Percentiles rank a stretch among this genome's conserved stretches.
Conservation (phyloP, 495 filamentous ascomycete species). For the Terfezia boudieri region DNA sequence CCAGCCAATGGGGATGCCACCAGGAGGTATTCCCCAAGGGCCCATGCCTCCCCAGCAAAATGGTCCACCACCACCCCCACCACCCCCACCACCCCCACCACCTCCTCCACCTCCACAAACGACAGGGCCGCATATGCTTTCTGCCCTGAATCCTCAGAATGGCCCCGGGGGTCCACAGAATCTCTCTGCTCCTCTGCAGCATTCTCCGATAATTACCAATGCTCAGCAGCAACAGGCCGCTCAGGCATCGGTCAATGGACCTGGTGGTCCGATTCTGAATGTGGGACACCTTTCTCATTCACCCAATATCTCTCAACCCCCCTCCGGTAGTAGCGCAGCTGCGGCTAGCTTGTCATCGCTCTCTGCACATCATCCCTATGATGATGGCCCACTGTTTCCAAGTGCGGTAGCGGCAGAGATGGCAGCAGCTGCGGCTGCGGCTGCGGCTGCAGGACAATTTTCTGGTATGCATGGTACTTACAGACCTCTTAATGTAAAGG, state of each 20-base stretch:
- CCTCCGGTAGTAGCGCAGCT: constrained; percentile 1
- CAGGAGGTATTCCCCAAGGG: background rate
- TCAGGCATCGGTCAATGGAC: constrained; percentile 13
- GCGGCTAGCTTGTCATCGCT: background rate
- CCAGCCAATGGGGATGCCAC: background rate
- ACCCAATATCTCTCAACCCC: constrained; percentile 2
- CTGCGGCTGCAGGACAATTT: background rate
- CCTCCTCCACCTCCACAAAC: background rate
- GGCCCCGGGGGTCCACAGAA: background rate
- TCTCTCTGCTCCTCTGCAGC: background rate
- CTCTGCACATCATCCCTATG: background rate
- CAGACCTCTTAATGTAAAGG: constrained; percentile 26
- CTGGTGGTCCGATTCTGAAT: constrained; percentile 20
- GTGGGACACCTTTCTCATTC: constrained; percentile 15
- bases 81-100: no score
- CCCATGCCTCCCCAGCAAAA: background rate
- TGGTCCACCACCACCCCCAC: background rate
- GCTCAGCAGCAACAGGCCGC: constrained; percentile 1
- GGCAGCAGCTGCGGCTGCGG: background rate
- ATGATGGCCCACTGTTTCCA: background rate
- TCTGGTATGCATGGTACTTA: background rate
- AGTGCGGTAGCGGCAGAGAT: background rate
- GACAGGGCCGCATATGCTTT: background rate
- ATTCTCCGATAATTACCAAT: background rate
- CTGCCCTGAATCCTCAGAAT: background rate